A percentile compares a stretch with the other conserved stretches of the same genome.
These are phyloP conservation scores for Boletus tomentosulus DNA, from an alignment of 768 basidiomycete genomes.

Conservation along the genomic window DNA sequence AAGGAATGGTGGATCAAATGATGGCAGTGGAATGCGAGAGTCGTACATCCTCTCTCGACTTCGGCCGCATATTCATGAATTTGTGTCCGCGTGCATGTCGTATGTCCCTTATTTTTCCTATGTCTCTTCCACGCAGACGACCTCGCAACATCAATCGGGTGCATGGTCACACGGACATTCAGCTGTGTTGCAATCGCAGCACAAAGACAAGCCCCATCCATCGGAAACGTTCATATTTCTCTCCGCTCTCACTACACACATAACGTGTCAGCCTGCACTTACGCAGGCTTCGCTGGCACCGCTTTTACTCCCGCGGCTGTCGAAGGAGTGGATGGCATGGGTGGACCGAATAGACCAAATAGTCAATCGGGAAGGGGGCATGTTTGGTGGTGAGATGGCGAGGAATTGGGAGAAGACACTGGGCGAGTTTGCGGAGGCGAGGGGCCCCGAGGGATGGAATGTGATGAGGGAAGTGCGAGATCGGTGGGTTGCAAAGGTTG, in stretches of 20 bases:
- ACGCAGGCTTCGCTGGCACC: slow-evolving; percentile 56
- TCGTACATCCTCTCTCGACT: slow-evolving; percentile 74
- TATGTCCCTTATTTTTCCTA: slow-evolving; percentile 86
- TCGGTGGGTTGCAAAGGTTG: slow-evolving; percentile 68
- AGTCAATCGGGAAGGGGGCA: slow-evolving; percentile 69
- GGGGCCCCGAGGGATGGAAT: slow-evolving; percentile 39
- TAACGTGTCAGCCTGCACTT: slow-evolving; percentile 64
- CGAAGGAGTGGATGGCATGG: slow-evolving; percentile 79
- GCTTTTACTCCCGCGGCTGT: slow-evolving; percentile 57
- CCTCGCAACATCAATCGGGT: slow-evolving; percentile 20
- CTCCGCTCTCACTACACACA: slow-evolving; percentile 60
- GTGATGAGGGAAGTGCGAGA: slow-evolving; percentile 49
- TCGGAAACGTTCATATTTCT: slow-evolving; percentile 73
- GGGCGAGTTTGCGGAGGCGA: slow-evolving; percentile 59
- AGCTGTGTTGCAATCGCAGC: slow-evolving; percentile 45
- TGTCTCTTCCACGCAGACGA: slow-evolving; percentile 29
- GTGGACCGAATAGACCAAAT: slow-evolving; percentile 61
- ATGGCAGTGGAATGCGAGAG: slow-evolving; percentile 69
- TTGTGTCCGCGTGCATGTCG: slow-evolving; percentile 70
- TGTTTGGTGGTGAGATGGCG: slow-evolving; percentile 75
- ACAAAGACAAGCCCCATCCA: slow-evolving; percentile 66
- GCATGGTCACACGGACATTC: slow-evolving; percentile 37
- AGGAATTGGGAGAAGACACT: slow-evolving; percentile 64
- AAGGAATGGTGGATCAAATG: slow-evolving; percentile 17
- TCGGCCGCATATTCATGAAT: slow-evolving; percentile 71